These are phyloP conservation scores for Ceraceosorus guamensis DNA, from an alignment of 1,284 basidiomycete species.

Conservation along the genomic window DNA sequence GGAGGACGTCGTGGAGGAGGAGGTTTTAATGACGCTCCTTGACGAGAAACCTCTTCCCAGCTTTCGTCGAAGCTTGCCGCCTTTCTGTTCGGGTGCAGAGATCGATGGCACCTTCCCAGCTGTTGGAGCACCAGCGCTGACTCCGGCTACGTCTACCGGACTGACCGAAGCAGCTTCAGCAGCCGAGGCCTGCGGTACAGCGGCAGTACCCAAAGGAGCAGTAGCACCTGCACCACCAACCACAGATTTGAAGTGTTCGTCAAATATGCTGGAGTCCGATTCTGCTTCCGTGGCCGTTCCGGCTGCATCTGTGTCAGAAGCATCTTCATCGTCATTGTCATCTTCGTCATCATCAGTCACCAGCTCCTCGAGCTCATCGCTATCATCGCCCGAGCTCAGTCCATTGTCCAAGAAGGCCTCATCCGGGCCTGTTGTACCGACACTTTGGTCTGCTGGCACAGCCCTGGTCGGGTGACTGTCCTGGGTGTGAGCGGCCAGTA, in stretches of 20 bases:
- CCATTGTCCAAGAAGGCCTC: constrained; percentile 39
- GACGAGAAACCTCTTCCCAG: too few species aligned
- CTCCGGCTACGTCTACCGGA: too few species aligned
- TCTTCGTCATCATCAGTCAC: constrained; percentile 16
- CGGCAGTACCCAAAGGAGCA: background rate
- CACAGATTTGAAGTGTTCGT: background rate
- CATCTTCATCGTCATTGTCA: constrained; percentile 14
- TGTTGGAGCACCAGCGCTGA: too few species aligned
- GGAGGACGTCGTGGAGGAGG: too few species aligned
- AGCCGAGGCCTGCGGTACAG: background rate
- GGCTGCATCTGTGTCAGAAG: background rate
- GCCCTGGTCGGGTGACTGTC: constrained; percentile 25
- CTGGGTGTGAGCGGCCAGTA: constrained; percentile 15
- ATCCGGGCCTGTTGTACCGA: constrained; percentile 26
- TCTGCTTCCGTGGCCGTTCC: constrained; percentile 5
- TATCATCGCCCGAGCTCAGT: constrained; percentile 20
- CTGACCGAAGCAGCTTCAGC: background rate
- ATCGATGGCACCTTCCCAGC: too few species aligned
- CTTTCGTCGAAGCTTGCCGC: too few species aligned
- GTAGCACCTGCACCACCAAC: background rate
- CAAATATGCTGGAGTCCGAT: constrained; percentile 11
- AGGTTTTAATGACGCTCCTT: too few species aligned
- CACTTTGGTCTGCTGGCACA: constrained; percentile 34
- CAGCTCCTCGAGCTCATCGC: constrained; percentile 8
- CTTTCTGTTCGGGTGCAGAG: too few species aligned